Percentiles rank a stretch among this genome's conserved stretches.
These are phyloP conservation scores for Diaporthe velutina DNA, from an alignment of 2,329 filamentous ascomycete genomes.

Conservation along the genomic window DNA sequence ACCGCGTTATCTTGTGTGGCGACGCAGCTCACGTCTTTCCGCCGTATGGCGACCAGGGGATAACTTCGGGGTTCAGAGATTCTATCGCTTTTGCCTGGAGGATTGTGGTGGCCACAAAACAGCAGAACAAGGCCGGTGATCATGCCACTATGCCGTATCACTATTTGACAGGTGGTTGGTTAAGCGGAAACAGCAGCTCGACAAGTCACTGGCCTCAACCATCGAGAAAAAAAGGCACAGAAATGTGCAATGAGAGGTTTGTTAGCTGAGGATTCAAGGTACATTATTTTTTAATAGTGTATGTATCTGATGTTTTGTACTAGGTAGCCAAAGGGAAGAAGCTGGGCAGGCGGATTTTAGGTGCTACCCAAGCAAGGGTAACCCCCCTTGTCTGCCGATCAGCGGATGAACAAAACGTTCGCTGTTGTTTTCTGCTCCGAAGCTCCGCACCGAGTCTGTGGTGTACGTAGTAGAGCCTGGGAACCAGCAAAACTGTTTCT, in stretches of 20 bases:
- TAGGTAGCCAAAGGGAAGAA: no score
- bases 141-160: background rate
- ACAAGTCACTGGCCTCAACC: background rate
- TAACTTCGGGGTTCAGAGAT: slow-evolving; percentile 1
- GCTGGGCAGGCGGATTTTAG: no score
- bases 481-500: background rate
- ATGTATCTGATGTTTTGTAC: no score
- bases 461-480: background rate
- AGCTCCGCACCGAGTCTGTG: background rate
- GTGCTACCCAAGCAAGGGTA: background rate
- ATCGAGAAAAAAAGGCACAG: background rate
- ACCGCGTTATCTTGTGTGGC: background rate
- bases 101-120: background rate
- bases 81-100: background rate
- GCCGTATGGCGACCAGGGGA: background rate
- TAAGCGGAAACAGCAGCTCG: background rate
- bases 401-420: background rate
- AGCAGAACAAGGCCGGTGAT: background rate
- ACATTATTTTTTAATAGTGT: no score
- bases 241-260: no score
- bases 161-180: background rate
- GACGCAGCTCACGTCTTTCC: background rate
- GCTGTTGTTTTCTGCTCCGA: background rate
- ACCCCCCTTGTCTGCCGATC: background rate
- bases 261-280: no score